These are phyloP conservation scores for Trichoderma hamatum DNA, from an alignment of 2,329 filamentous ascomycete genomes.

Conservation along the genomic window DNA sequence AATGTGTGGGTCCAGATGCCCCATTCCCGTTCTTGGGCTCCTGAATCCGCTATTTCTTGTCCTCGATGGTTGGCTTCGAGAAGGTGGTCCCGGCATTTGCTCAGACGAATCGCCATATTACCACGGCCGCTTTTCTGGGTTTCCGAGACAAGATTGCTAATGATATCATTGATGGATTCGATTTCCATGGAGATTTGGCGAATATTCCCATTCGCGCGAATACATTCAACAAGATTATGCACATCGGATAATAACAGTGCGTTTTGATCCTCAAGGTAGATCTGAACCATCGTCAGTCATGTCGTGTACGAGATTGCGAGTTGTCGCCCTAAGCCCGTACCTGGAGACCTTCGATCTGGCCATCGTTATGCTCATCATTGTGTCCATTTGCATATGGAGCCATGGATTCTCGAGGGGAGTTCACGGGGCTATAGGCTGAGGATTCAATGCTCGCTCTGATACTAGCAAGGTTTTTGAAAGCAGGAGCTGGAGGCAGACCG, in stretches of 20 bases:
- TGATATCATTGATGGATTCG: slow-evolving; percentile 68
- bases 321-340: slow-evolving; percentile 34
- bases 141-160: slow-evolving; percentile 69
- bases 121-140: slow-evolving; percentile 61
- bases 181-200: slow-evolving; percentile 71
- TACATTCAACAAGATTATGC: slow-evolving; percentile 75
- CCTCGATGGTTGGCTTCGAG: slow-evolving; percentile 65
- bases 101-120: slow-evolving; percentile 59
- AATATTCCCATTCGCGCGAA: slow-evolving; percentile 66
- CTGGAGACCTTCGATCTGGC: slow-evolving; percentile 55
- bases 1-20: slow-evolving; percentile 69
- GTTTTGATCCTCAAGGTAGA: slow-evolving; percentile 82
- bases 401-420: slow-evolving; percentile 65
- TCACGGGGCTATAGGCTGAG: slow-evolving; percentile 74
- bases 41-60: slow-evolving; percentile 57
- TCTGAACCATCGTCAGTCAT: slow-evolving; percentile 46
- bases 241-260: slow-evolving; percentile 78
- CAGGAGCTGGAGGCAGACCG: slow-evolving; percentile 53
- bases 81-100: slow-evolving; percentile 66
- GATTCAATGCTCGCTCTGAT: slow-evolving; percentile 66
- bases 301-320: slow-evolving; percentile 19
- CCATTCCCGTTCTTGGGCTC: slow-evolving; percentile 58
- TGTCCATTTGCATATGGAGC: slow-evolving; percentile 49
- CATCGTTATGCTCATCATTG: slow-evolving; percentile 43
- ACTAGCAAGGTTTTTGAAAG: slow-evolving; percentile 61